phyloP scores from a whole-genome alignment of 371 early-diverging fungal species.

The Rhizopus stolonifer region DNA sequence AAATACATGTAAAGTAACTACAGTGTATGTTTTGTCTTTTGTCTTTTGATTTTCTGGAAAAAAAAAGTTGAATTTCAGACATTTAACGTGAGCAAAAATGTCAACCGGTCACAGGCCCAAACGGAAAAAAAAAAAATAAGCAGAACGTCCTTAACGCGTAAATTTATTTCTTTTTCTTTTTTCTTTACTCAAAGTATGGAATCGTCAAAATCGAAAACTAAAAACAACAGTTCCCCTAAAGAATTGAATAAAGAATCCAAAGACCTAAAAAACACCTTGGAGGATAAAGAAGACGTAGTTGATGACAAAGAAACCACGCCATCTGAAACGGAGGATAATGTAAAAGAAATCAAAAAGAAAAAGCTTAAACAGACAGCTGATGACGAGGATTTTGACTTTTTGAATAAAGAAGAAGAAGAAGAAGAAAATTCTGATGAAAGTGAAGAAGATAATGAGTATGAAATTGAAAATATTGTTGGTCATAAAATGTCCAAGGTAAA shows the following conservation, averaged over 20 bases:
- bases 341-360: background rate
- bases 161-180: background rate
- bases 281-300: background rate
- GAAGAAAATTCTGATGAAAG: background rate
- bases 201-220: background rate
- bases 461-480: slow-evolving; percentile 14
- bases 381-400: background rate
- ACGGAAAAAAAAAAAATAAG: slow-evolving; percentile 2
- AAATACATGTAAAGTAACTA: too few relatives aligned
- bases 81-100: too few relatives aligned
- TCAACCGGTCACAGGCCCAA: too few relatives aligned
- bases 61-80: too few relatives aligned
- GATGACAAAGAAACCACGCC: background rate
- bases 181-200: background rate
- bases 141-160: background rate
- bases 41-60: too few relatives aligned
- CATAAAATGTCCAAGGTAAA: slow-evolving; percentile 13
- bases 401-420: background rate
- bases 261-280: background rate
- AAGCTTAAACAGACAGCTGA: background rate
- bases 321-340: background rate
- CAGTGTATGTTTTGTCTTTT: too few relatives aligned
- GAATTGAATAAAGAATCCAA: background rate
- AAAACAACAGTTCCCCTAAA: background rate
- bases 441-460: slow-evolving; percentile 12